phyloP scores from a whole-genome alignment of 805 yeast genomes.

The Yarrowia divulgata region DNA sequence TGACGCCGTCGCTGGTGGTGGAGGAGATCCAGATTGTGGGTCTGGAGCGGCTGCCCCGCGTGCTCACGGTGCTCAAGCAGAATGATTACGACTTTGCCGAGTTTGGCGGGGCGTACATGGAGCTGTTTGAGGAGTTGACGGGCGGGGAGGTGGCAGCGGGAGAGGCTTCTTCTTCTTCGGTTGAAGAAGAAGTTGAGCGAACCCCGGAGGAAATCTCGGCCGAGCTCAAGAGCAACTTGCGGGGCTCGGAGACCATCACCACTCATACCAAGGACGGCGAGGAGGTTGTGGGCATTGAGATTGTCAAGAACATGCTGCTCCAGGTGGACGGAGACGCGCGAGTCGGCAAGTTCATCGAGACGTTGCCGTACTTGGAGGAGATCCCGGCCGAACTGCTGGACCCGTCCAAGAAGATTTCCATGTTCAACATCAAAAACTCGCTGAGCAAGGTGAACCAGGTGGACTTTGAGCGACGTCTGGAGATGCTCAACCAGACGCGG shows the following conservation, averaged over 20 bases:
- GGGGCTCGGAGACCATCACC: conserved; percentile 1
- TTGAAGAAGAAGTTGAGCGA: too few relatives aligned
- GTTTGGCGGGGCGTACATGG: conserved; percentile 31
- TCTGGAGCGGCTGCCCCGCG: conserved; percentile 15
- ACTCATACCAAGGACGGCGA: conserved; percentile 25
- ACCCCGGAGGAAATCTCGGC: background rate
- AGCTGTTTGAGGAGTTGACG: conserved; percentile 29
- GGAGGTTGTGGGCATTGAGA: conserved; percentile 16
- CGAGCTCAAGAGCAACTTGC: background rate
- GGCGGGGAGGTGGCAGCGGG: background rate
- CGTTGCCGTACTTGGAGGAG: conserved; percentile 4
- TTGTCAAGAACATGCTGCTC: conserved; percentile 24
- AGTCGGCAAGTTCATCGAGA: background rate
- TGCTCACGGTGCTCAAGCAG: background rate
- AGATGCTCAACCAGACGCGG: conserved; percentile 73
- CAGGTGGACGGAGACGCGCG: conserved; percentile 34
- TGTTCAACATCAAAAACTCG: conserved; percentile 68
- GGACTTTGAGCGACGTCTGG: conserved; percentile 70
- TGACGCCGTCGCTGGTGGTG: conserved; percentile 7
- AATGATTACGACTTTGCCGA: background rate
- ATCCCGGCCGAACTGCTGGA: conserved; percentile 42
- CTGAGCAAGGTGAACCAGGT: conserved; percentile 57
- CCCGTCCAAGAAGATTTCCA: conserved; percentile 57
- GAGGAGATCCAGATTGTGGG: conserved; percentile 36
- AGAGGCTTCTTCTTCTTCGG: too few relatives aligned